Evolutionary conservation across 306 rosid genomes (phyloP).

Genomic region (Canavalia gladiata): DNA sequence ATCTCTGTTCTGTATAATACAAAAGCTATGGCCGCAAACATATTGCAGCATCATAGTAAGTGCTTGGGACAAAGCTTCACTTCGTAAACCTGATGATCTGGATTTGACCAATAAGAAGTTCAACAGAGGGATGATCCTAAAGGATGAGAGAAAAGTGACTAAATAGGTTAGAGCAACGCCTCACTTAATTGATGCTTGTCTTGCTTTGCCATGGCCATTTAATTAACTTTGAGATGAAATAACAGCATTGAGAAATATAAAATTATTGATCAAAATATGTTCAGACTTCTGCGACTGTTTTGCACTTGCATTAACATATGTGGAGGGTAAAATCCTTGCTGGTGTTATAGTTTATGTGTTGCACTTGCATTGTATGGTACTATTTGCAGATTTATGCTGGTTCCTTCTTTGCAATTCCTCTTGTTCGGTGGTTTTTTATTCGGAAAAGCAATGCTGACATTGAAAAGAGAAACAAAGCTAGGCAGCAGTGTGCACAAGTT

Average conservation of each 20-base stretch:
- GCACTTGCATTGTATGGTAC: constrained; percentile 36
- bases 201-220: constrained; percentile 14
- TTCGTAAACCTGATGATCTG: not conserved
- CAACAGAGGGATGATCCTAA: not conserved
- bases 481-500: constrained; percentile 72
- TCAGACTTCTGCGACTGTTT: constrained; percentile 21
- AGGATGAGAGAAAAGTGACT: constrained; percentile 7
- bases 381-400: constrained; percentile 91
- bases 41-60: not conserved
- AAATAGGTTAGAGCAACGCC: not conserved
- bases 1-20: not conserved
- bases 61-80: not conserved
- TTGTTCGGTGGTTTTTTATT: constrained; percentile 83
- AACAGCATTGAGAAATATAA: constrained; percentile 6
- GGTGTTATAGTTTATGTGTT: too few species aligned
- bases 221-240: constrained; percentile 17
- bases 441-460: constrained; percentile 72
- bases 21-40: not conserved
- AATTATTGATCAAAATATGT: not conserved
- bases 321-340: constrained; percentile 1
- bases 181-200: constrained; percentile 29
- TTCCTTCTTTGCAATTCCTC: constrained; percentile 97
- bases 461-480: constrained; percentile 84
- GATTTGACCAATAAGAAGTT: not conserved
- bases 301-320: constrained; percentile 8